Evolutionary conservation across 352 stramenopile genomes (phyloP).

Genomic region (Phytophthora citricola): DNA sequence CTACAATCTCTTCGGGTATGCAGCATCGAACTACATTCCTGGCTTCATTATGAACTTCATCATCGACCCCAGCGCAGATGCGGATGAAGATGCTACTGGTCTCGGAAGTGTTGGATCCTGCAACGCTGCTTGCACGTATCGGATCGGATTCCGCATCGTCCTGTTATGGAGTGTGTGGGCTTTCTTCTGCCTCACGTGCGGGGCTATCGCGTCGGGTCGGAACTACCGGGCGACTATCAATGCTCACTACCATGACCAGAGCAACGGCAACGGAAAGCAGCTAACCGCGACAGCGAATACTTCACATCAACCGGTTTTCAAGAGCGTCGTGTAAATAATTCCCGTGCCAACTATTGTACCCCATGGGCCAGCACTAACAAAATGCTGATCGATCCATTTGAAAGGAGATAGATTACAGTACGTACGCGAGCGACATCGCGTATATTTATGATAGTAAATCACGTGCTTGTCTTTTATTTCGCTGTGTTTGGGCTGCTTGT

Average conservation of each 20-base stretch:
- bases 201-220: constrained; percentile 43
- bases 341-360: constrained; percentile 1
- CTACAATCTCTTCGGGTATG: constrained; percentile 90
- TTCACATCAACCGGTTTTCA: constrained; percentile 25
- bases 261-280: constrained; percentile 29
- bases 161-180: constrained; percentile 76
- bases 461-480: constrained; percentile 30
- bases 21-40: constrained; percentile 84
- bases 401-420: constrained; percentile 26
- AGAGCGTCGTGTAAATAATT: constrained; percentile 32
- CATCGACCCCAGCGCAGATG: constrained; percentile 49
- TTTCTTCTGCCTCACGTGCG: constrained; percentile 72
- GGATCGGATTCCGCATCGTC: constrained; percentile 85
- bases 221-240: constrained; percentile 29
- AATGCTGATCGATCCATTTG: constrained; percentile 15
- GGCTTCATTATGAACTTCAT: constrained; percentile 88
- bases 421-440: constrained; percentile 28
- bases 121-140: constrained; percentile 81
- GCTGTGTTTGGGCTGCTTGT: constrained; percentile 17
- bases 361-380: neutral
- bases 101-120: constrained; percentile 38
- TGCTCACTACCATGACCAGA: constrained; percentile 11
- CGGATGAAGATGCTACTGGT: constrained; percentile 23
- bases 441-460: constrained; percentile 37
- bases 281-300: neutral